Conservation (phyloP, 352 stramenopile genomes). For the Phytophthora boehmeriae region DNA sequence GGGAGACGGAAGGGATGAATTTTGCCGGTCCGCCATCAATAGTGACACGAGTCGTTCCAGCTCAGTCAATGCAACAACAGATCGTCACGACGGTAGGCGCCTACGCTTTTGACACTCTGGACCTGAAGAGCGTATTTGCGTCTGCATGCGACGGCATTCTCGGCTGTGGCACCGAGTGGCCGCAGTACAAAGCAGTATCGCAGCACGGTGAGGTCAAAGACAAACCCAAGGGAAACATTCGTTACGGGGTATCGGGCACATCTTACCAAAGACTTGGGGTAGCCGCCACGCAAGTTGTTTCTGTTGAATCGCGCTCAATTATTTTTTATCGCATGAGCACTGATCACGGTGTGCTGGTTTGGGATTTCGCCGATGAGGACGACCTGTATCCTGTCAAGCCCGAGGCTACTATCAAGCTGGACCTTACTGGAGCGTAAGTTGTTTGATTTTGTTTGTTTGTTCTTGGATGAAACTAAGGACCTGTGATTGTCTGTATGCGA, state of each 20-base stretch:
- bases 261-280: constrained; percentile 32
- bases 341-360: constrained; percentile 31
- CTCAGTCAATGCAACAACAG: constrained; percentile 31
- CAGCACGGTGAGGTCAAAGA: constrained; percentile 36
- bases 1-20: constrained; percentile 46
- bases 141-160: constrained; percentile 48
- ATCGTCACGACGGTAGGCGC: constrained; percentile 51
- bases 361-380: constrained; percentile 42
- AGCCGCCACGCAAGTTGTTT: constrained; percentile 10
- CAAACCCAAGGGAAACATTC: constrained; percentile 45
- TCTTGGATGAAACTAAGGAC: constrained; percentile 33
- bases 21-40: constrained; percentile 46
- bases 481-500: constrained; percentile 28
- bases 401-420: constrained; percentile 36
- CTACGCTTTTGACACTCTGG: constrained; percentile 56
- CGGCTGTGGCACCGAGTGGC: constrained; percentile 49
- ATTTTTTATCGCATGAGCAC: constrained; percentile 32
- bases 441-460: constrained; percentile 4
- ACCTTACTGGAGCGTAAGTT: constrained; percentile 42
- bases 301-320: constrained; percentile 32
- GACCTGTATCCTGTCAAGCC: constrained; percentile 31
- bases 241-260: constrained; percentile 45
- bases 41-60: constrained; percentile 31
- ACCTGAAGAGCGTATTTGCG: constrained; percentile 50
- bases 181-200: constrained; percentile 42